Conservation (phyloP, 805 yeast species). For the Spathaspora sp. region DNA sequence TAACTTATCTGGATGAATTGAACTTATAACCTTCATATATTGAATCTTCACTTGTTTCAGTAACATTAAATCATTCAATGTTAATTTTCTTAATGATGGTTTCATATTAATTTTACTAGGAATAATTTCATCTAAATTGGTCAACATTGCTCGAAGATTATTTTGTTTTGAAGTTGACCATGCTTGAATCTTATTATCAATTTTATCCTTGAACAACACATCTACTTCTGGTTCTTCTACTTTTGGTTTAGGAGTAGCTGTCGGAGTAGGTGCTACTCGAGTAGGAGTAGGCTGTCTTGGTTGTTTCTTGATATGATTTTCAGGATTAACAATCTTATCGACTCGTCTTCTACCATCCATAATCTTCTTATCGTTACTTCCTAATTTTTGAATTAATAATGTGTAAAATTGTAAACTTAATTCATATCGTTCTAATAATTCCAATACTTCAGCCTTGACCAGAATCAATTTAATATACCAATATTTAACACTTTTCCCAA, state of each 20-base stretch:
- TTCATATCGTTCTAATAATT: slow-evolving; percentile 66
- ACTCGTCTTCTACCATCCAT: slow-evolving; percentile 86
- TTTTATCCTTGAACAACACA: slow-evolving; percentile 41
- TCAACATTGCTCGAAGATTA: slow-evolving; percentile 72
- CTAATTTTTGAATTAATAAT: slow-evolving; percentile 56
- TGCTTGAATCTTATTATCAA: slow-evolving; percentile 6
- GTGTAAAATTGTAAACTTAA: slow-evolving; percentile 63
- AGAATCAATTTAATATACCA: slow-evolving; percentile 71
- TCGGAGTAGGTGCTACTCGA: not conserved
- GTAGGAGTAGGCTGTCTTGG: slow-evolving; percentile 6
- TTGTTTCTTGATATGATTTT: slow-evolving; percentile 4
- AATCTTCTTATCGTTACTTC: slow-evolving; percentile 57
- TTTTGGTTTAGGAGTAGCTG: slow-evolving; percentile 2
- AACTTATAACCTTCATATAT: slow-evolving; percentile 78
- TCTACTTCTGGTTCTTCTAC: slow-evolving; percentile 45
- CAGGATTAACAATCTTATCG: slow-evolving; percentile 58
- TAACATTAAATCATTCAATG: slow-evolving; percentile 61
- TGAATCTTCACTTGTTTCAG: slow-evolving; percentile 84
- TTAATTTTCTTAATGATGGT: slow-evolving; percentile 6
- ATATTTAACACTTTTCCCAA: slow-evolving; percentile 54
- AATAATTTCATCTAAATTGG: slow-evolving; percentile 63
- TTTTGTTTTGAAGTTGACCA: slow-evolving; percentile 60
- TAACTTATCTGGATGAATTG: slow-evolving; percentile 84
- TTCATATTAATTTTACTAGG: slow-evolving; percentile 54
- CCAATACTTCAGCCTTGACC: slow-evolving; percentile 80